Conservation (phyloP, 2,329 filamentous ascomycete genomes). For the Fusarium sp. region DNA sequence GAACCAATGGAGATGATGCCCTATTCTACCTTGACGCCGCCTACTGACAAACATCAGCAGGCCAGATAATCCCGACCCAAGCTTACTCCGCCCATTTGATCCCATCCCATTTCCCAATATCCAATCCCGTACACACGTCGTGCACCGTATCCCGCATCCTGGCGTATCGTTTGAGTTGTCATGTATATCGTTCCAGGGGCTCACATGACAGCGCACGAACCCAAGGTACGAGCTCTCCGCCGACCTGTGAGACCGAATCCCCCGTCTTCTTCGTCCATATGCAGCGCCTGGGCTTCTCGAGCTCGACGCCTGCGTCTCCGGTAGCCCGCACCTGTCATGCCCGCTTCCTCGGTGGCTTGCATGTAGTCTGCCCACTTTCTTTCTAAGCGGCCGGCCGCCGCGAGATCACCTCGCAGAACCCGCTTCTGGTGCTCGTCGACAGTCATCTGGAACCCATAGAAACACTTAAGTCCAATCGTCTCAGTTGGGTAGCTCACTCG, state of each 20-base stretch:
- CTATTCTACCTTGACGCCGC: slow-evolving; percentile 44
- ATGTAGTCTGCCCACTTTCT: slow-evolving; percentile 95
- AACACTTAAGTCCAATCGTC: slow-evolving; percentile 90
- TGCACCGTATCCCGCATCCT: slow-evolving; percentile 11
- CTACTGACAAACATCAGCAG: slow-evolving; percentile 22
- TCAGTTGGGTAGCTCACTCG: slow-evolving; percentile 78
- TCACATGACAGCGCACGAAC: slow-evolving; percentile 77
- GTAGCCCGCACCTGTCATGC: slow-evolving; percentile 75
- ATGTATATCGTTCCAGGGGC: slow-evolving; percentile 6
- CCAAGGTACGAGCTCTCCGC: slow-evolving; percentile 76
- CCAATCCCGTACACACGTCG: slow-evolving; percentile 13
- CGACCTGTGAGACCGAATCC: slow-evolving; percentile 67
- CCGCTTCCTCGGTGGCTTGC: slow-evolving; percentile 90
- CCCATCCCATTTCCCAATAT: slow-evolving; percentile 13
- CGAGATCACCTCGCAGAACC: slow-evolving; percentile 83
- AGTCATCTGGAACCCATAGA: slow-evolving; percentile 95
- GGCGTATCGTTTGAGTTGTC: slow-evolving; percentile 4
- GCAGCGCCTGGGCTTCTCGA: slow-evolving; percentile 84
- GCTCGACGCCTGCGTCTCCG: slow-evolving; percentile 83
- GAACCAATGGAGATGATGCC: slow-evolving; percentile 22
- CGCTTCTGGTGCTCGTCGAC: slow-evolving; percentile 94
- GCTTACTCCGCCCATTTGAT: slow-evolving; percentile 27
- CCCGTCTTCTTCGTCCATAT: slow-evolving; percentile 85
- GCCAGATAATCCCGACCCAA: slow-evolving; percentile 15
- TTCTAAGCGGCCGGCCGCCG: slow-evolving; percentile 84